These are phyloP conservation scores for Avena sativa DNA, from an alignment of 176 grass and related monocot genomes.

Conservation along the genomic window DNA sequence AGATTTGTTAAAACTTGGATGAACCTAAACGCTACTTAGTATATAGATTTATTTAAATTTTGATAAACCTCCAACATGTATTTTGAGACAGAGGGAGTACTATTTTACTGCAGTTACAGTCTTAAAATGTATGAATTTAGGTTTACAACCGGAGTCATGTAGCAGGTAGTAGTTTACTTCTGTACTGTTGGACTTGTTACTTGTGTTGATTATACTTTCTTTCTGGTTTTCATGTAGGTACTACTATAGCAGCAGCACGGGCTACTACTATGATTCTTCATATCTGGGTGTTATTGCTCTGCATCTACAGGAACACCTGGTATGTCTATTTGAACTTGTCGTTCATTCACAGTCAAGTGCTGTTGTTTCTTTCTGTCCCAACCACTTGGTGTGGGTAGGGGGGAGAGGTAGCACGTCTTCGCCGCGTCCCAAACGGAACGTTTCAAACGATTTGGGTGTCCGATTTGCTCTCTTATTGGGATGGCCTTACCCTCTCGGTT, in stretches of 20 bases:
- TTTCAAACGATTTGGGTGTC: too few relatives aligned
- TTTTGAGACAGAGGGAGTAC: too few relatives aligned
- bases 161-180: background rate
- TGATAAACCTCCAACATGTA: too few relatives aligned
- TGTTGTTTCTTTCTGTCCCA: background rate
- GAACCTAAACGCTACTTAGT: too few relatives aligned
- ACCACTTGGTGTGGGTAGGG: background rate
- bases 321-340: slow-evolving; percentile 44
- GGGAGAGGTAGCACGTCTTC: too few relatives aligned
- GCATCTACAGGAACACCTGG: slow-evolving; percentile 82
- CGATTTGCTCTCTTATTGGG: too few relatives aligned
- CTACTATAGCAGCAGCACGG: slow-evolving; percentile 88
- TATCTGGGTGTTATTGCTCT: slow-evolving; percentile 74
- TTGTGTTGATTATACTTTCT: slow-evolving; percentile 26
- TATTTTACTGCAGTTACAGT: background rate
- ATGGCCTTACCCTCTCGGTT: too few relatives aligned
- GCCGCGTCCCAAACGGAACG: too few relatives aligned
- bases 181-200: slow-evolving; percentile 25
- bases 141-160: background rate
- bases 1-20: too few relatives aligned
- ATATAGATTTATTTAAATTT: too few relatives aligned
- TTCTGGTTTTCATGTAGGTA: slow-evolving; percentile 61
- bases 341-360: slow-evolving; percentile 1
- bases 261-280: slow-evolving; percentile 86
- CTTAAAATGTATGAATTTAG: background rate